Percentiles rank a stretch among this genome's conserved stretches.
Conservation (phyloP, 2,329 filamentous ascomycete species). For the Pseudocercospora crystallina region DNA sequence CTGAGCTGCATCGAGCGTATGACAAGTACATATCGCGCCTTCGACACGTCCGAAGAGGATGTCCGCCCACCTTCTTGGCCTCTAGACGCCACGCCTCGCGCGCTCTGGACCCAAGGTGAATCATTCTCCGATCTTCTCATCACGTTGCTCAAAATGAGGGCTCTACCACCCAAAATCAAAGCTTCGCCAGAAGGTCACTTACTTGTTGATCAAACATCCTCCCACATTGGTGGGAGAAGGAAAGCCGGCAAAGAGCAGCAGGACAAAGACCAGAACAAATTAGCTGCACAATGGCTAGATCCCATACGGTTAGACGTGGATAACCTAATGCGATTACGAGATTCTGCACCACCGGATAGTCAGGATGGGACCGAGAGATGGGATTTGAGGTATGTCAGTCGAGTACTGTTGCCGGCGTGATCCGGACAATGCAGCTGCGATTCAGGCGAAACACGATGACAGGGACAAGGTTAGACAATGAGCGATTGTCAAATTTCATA, state of each 20-base stretch:
- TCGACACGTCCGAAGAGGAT: conserved; percentile 23
- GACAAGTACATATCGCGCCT: conserved; percentile 53
- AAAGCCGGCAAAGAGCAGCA: conserved; percentile 2
- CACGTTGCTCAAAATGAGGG: conserved; percentile 60
- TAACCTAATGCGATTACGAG: conserved; percentile 16
- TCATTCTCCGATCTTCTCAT: conserved; percentile 58
- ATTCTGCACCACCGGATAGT: conserved; percentile 8
- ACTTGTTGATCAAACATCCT: background rate
- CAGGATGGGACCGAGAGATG: conserved; percentile 11
- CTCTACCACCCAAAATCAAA: conserved; percentile 43
- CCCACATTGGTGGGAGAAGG: background rate
- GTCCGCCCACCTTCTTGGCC: conserved; percentile 44
- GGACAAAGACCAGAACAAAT: conserved; percentile 14
- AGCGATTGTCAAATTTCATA: too few species aligned
- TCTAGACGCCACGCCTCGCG: conserved; percentile 52
- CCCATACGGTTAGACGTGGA: conserved; percentile 13
- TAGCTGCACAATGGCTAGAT: conserved; percentile 25
- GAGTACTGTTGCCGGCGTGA: conserved; percentile 20
- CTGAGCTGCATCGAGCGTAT: conserved; percentile 61
- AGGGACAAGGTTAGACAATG: too few species aligned
- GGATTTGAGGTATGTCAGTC: conserved; percentile 27
- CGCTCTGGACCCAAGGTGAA: conserved; percentile 57
- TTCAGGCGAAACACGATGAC: too few species aligned
- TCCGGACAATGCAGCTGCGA: too few species aligned
- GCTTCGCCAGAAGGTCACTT: conserved; percentile 1